Conservation (phyloP, 2,329 filamentous ascomycete genomes). For the Raffaelea arxii region DNA sequence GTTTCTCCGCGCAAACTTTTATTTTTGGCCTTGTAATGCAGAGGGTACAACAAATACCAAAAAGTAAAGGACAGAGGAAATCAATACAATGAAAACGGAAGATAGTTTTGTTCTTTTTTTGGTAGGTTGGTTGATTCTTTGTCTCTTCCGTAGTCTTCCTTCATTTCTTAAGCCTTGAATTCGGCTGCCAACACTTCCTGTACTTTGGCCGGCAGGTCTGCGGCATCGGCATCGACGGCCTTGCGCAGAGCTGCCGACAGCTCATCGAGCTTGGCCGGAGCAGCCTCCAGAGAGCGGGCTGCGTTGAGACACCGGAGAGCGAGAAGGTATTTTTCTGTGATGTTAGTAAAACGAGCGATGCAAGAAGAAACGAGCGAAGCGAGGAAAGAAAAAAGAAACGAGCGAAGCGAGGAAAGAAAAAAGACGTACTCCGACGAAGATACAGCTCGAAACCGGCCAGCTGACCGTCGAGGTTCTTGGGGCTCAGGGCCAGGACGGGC, state of each 20-base stretch:
- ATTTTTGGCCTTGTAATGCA: no score
- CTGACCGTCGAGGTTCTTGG: slow-evolving; percentile 73
- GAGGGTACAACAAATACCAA: no score
- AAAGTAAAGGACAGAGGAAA: no score
- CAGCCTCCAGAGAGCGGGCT: slow-evolving; percentile 56
- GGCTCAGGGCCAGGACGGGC: slow-evolving; percentile 73
- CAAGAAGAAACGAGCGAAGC: neutral
- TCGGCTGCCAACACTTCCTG: slow-evolving; percentile 60
- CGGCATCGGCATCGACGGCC: slow-evolving; percentile 41
- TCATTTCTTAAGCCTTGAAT: no score
- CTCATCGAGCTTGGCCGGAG: slow-evolving; percentile 64
- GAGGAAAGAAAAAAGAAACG: neutral
- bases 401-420: neutral
- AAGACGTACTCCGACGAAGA: slow-evolving; percentile 63
- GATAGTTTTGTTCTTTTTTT: no score
- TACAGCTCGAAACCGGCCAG: slow-evolving; percentile 84
- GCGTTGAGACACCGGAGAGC: slow-evolving; percentile 79
- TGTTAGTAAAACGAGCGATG: slow-evolving; percentile 1
- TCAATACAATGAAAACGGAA: no score
- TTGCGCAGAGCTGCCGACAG: slow-evolving; percentile 63
- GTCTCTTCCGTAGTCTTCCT: no score
- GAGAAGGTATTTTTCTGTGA: slow-evolving; percentile 71
- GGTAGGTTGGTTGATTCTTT: no score
- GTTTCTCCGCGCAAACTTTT: no score
- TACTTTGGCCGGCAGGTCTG: slow-evolving; percentile 55